These are phyloP conservation scores for Eimeria necatrix DNA, from an alignment of 169 alveolate genomes.

Conservation along the genomic window DNA sequence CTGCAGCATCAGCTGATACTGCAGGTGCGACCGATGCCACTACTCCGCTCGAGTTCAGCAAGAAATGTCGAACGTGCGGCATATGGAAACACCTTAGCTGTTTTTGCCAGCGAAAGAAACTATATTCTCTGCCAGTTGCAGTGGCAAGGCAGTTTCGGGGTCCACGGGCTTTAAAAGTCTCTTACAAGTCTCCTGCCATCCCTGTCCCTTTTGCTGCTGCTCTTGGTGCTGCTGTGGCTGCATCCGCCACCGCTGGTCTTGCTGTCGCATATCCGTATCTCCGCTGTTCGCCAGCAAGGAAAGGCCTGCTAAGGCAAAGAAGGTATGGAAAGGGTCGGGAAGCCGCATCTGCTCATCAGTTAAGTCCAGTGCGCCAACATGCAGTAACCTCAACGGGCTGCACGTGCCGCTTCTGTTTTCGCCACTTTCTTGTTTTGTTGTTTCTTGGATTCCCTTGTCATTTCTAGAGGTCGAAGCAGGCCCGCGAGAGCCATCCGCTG, in stretches of 20 bases:
- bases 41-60: too few species aligned
- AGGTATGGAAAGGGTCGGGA: conserved; percentile 86
- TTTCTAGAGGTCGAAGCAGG: background rate
- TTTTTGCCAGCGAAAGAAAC: too few species aligned
- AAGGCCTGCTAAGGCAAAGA: conserved; percentile 85
- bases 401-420: conserved; percentile 20
- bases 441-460: background rate
- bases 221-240: background rate
- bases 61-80: too few species aligned
- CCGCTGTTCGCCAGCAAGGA: conserved; percentile 72
- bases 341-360: conserved; percentile 50
- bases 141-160: conserved; percentile 70
- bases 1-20: too few species aligned
- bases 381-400: conserved; percentile 33
- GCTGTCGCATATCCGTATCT: background rate
- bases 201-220: conserved; percentile 23
- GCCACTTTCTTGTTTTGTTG: background rate
- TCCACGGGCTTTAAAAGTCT: conserved; percentile 49
- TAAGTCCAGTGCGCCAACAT: conserved; percentile 41
- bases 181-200: conserved; percentile 45
- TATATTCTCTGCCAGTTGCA: background rate
- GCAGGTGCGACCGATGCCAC: too few species aligned
- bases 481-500: conserved; percentile 4
- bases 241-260: conserved; percentile 13
- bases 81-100: too few species aligned